Base-by-base conservation (phyloP, 768 basidiomycete genomes). In the Amanita pseudoporphyria region DNA sequence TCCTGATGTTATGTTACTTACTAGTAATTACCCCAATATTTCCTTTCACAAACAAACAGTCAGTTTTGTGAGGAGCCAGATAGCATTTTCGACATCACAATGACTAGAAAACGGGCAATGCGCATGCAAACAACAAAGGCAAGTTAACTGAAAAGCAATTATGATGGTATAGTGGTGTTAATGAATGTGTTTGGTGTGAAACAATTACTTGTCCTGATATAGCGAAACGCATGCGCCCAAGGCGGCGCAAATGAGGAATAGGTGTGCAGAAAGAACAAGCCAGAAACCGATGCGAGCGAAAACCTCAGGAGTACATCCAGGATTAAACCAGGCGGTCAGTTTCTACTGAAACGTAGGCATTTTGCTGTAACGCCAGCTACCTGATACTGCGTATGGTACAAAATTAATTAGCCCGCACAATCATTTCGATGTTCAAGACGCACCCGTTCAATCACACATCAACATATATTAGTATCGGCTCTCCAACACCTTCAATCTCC, bases 401-500 rank as follows among this genome's bases (percentile, higher is more conserved):
- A 19, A 10, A n/a, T 2, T 18, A 7, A 16, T 12, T 28, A 26
- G n/a, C n/a, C n/a, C n/a, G 10, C 22, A 22, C 40, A 3, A 24
- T 24, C 21, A n/a, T 28, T 16, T 16, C 16, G 6, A 39, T 39
- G 5, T 39, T 9, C 38, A 22, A 21, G 24, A 37, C 47, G 18
- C 13, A 48, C 47, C 31, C 30, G 6, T 31, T 13, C 18, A 9
- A 54, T 68, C 68, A 85, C 62, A 86, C 81, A 66, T 90, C 91
- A 62, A 96, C 82, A 69, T 96, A 98, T 56, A 97, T 80, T 60
- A 98, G 71, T 58, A 98, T 77, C 22, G 96, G 96, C 65, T 98
- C 94, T 48, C 95, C 96, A 22, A 94, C 88, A 41, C 91, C 89
- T 63, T 93, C 90, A 56, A 97, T 96, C 71, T 98, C 95, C 22